phyloP scores from a whole-genome alignment of 2,329 filamentous ascomycete genomes.

The Rhynchosporium secalis region DNA sequence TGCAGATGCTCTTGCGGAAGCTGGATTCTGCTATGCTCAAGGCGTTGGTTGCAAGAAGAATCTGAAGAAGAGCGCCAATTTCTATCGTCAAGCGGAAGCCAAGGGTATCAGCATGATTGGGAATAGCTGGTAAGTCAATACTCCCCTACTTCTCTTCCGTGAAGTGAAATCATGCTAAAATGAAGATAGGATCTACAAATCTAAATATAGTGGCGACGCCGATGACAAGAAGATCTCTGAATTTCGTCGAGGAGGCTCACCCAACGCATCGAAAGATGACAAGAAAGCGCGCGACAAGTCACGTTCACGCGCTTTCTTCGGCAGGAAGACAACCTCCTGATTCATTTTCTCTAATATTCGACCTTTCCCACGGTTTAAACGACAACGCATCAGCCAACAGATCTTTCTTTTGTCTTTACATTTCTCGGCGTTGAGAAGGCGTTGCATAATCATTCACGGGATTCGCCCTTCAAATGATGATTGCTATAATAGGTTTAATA shows the following conservation, averaged over 20 bases:
- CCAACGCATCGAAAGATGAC: conserved; percentile 33
- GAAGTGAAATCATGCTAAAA: not conserved
- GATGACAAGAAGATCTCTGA: conserved; percentile 36
- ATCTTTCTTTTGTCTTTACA: conserved; percentile 1
- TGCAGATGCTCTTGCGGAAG: conserved; percentile 88
- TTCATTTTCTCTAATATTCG: not conserved
- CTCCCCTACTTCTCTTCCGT: not conserved
- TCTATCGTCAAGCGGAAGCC: conserved; percentile 86
- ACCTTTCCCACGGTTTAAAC: not conserved
- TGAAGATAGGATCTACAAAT: conserved; percentile 81
- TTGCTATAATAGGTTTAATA: not conserved
- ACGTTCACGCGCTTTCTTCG: conserved; percentile 72
- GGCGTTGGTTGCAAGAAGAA: conserved; percentile 95
- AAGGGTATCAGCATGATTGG: conserved; percentile 98
- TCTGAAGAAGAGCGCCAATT: conserved; percentile 86
- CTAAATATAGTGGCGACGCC: conserved; percentile 79
- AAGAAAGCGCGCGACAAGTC: conserved; percentile 77
- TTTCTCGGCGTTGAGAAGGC: conserved; percentile 2
- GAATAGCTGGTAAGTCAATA: conserved; percentile 82
- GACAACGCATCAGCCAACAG: not conserved
- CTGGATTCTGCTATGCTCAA: conserved; percentile 94
- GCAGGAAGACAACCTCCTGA: conserved; percentile 37
- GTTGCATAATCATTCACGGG: not conserved
- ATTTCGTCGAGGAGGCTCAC: conserved; percentile 40
- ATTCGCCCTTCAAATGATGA: conserved; percentile 9